Evolutionary conservation across 208 protist species (phyloP).

Genomic region (Trypanosoma platydactyli): DNA sequence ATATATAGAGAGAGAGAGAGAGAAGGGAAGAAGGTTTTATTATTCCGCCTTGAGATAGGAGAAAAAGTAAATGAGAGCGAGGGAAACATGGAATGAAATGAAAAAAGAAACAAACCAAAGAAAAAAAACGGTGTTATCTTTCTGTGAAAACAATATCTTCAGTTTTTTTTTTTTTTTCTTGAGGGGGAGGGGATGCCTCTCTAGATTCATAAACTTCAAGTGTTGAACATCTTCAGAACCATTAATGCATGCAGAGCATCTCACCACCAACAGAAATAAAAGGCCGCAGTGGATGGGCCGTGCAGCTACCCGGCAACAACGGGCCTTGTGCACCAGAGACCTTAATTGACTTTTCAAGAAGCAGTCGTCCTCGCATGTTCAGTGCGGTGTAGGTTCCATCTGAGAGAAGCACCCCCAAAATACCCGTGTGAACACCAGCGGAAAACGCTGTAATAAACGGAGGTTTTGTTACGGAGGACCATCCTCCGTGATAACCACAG

Average conservation of each 20-base stretch:
- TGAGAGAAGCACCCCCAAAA: conserved; percentile 67
- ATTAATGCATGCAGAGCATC: conserved; percentile 66
- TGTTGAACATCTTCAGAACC: neutral
- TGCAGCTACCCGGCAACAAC: conserved; percentile 49
- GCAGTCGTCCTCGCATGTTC: conserved; percentile 58
- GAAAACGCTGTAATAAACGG: conserved; percentile 57
- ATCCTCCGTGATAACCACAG: conserved; percentile 26
- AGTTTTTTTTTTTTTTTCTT: too few species aligned
- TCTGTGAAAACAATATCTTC: too few species aligned
- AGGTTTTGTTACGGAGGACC: conserved; percentile 2
- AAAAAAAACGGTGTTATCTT: neutral
- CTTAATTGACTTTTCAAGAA: conserved; percentile 50
- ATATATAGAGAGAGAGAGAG: conserved; percentile 20
- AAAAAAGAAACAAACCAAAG: conserved; percentile 20
- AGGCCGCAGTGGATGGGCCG: conserved; percentile 74
- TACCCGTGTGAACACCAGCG: conserved; percentile 71
- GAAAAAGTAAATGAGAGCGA: neutral
- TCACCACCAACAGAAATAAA: conserved; percentile 75
- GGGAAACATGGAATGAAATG: conserved; percentile 21
- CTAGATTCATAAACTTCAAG: neutral
- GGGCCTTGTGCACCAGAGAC: conserved; percentile 35
- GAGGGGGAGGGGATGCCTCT: too few species aligned
- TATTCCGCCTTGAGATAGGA: too few species aligned
- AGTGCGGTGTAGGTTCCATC: conserved; percentile 78
- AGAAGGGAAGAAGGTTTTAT: too few species aligned